Conservation (phyloP, 1,284 basidiomycete species). For the Rhizoctonia solani region DNA sequence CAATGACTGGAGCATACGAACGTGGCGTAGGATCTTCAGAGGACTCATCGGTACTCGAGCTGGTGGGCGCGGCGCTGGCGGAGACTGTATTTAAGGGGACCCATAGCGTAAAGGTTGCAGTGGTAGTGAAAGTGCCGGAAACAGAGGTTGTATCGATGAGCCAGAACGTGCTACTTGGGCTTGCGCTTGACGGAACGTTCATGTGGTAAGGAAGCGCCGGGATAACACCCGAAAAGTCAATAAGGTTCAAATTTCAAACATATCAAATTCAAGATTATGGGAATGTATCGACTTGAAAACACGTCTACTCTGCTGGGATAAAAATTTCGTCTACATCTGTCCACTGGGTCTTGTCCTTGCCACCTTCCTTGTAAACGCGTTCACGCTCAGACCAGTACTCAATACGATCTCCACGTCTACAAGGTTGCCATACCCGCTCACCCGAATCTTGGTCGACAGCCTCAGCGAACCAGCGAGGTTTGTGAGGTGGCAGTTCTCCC, state of each 20-base stretch:
- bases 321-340: slow-evolving; percentile 79
- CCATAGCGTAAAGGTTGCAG: slow-evolving; percentile 11
- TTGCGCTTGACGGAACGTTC: slow-evolving; percentile 7
- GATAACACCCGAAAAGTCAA: background rate
- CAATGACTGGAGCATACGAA: background rate
- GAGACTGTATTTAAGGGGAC: slow-evolving; percentile 22
- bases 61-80: background rate
- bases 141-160: slow-evolving; percentile 26
- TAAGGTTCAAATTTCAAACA: background rate
- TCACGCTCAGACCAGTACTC: slow-evolving; percentile 88
- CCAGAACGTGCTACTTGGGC: slow-evolving; percentile 27
- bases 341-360: slow-evolving; percentile 53
- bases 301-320: slow-evolving; percentile 53
- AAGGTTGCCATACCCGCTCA: slow-evolving; percentile 83
- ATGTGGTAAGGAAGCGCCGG: background rate
- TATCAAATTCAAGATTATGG: slow-evolving; percentile 11
- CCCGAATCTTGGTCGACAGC: slow-evolving; percentile 82
- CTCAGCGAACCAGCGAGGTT: slow-evolving; percentile 80
- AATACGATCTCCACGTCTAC: slow-evolving; percentile 56
- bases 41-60: background rate
- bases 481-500: slow-evolving; percentile 72
- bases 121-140: slow-evolving; percentile 13
- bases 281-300: background rate
- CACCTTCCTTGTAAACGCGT: slow-evolving; percentile 58
- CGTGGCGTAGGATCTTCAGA: background rate